These are phyloP conservation scores for Umbilicus rupestris DNA, from an alignment of 164 flowering plant genomes.

Conservation along the genomic window DNA sequence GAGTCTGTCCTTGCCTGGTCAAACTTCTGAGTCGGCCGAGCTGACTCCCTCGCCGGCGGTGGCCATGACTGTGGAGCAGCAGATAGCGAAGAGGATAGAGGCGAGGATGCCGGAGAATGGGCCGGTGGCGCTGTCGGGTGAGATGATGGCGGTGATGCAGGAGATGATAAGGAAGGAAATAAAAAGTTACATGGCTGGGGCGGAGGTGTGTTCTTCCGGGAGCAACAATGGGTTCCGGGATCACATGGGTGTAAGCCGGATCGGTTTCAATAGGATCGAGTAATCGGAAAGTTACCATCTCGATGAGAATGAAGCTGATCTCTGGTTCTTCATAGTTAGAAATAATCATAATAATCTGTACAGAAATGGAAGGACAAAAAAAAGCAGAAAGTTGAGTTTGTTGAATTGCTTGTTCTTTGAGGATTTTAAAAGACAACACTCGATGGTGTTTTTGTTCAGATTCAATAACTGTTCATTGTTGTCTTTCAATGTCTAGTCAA, in stretches of 20 bases:
- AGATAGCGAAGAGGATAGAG: slow-evolving; percentile 4
- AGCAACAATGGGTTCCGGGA: slow-evolving; percentile 29
- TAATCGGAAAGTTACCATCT: slow-evolving; percentile 6
- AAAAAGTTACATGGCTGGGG: slow-evolving; percentile 56
- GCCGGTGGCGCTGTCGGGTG: slow-evolving; percentile 35
- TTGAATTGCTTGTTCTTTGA: too few relatives aligned
- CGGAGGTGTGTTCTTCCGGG: slow-evolving; percentile 26
- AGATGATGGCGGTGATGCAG: slow-evolving; percentile 66
- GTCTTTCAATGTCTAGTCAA: too few relatives aligned
- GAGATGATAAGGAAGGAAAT: slow-evolving; percentile 85
- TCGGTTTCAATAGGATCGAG: slow-evolving; percentile 29
- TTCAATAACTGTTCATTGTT: too few relatives aligned
- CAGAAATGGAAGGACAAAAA: too few relatives aligned
- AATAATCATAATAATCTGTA: too few relatives aligned
- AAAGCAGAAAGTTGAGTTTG: too few relatives aligned
- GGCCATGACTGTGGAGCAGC: neutral
- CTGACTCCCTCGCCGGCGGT: slow-evolving; percentile 14
- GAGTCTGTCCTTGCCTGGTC: slow-evolving; percentile 58
- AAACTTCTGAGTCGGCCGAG: slow-evolving; percentile 15
- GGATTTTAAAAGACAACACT: too few relatives aligned
- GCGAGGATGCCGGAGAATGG: slow-evolving; percentile 17
- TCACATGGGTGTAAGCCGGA: slow-evolving; percentile 21
- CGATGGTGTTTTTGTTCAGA: too few relatives aligned
- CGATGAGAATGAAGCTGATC: neutral
- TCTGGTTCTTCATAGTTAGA: neutral